Base-by-base conservation (phyloP, 164 flowering plant genomes). In the Vitis rupestris region DNA sequence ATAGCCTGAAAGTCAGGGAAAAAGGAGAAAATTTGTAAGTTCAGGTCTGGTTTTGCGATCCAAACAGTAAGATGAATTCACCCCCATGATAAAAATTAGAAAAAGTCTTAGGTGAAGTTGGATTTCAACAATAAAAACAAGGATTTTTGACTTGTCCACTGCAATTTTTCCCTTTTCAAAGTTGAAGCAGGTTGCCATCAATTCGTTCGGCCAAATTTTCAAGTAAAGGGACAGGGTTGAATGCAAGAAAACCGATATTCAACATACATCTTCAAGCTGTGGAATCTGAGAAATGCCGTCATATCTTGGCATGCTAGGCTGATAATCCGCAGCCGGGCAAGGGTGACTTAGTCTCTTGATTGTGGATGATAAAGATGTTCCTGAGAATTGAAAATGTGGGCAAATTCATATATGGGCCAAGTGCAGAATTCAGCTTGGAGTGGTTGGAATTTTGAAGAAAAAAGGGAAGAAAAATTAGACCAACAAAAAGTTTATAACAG, bases 241-340 rank as follows among this genome's bases (percentile, higher is more conserved):
- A 23, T 59, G 10, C 2, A 57, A 50, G 54, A 37, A 5, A 63
- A 12, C 31, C 4, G 11, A 27, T 12, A 11, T 15, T 15, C 19
- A 54, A 72, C 78, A 30, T 77, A 79, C 80, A 5, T 11, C 31
- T 61, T 70, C 74, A 59, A 60, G 23, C 6, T 64, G 65, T 2
- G 67, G 70, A 63, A 62, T 29, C 61, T 66, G 77, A 14, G 65
- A 62, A 68, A 31, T 59, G 64, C 66, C 59, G 52, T 64, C 68
- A 53, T 50, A 54, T 58, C 53, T 59, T 19, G 68, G 51, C 67
- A 47, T 17, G 4, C 10, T 19, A 59, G 72, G 48, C 29, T 70
- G 74, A 66, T 48, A 61, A 13, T 51, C 68, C 70, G 47, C 55
- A 10, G 58, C 16, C n/a, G 68, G 50, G 30, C 48, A 16, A 48